Evolutionary conservation across 2,329 filamentous ascomycete genomes (phyloP).

Genomic region (Esteya vermicola): DNA sequence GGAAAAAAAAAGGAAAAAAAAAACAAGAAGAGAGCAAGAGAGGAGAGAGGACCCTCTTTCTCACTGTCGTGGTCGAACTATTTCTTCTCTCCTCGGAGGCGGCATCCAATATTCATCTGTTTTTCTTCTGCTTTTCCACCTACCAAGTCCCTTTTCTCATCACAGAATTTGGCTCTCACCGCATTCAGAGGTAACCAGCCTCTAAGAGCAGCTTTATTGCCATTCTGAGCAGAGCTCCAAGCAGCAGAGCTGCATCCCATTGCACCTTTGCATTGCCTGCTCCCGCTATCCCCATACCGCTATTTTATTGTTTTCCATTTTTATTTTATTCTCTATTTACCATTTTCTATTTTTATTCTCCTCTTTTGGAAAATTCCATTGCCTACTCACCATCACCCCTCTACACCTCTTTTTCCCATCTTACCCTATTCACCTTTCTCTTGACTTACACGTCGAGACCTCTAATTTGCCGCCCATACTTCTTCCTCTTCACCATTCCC

Average conservation of each 20-base stretch:
- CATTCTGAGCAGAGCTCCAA: background rate
- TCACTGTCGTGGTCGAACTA: background rate
- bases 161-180: background rate
- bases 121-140: constrained; percentile 2
- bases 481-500: no score
- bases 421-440: no score
- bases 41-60: no score
- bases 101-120: background rate
- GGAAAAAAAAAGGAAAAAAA: background rate
- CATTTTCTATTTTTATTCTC: background rate
- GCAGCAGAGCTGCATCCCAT: background rate
- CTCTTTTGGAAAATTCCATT: no score
- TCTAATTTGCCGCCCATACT: no score
- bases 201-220: background rate
- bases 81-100: background rate
- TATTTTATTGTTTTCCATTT: background rate
- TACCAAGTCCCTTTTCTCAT: background rate
- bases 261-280: background rate
- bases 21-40: no score
- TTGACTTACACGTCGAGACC: no score
- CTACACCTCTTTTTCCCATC: background rate
- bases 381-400: no score
- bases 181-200: background rate
- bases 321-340: background rate
- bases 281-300: background rate